phyloP scores from a whole-genome alignment of 257 asterid species.

The Osmanthus fragrans region DNA sequence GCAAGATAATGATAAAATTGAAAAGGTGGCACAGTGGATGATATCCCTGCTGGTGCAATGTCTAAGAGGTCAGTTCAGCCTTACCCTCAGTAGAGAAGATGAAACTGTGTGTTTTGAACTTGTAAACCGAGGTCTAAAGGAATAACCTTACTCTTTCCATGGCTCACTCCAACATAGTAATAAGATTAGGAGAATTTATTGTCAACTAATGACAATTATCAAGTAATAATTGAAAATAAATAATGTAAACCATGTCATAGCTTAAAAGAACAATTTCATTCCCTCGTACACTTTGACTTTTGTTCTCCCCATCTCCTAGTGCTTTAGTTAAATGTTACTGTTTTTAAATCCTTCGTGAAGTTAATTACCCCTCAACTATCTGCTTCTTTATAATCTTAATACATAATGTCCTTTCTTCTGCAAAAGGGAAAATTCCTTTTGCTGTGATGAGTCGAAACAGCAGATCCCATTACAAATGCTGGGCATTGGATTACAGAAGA shows the following conservation, averaged over 20 bases:
- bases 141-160: too few species aligned
- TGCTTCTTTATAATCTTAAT: background rate
- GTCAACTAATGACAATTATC: background rate
- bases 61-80: background rate
- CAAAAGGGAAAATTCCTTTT: background rate
- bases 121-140: background rate
- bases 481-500: background rate
- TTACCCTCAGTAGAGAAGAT: constrained; percentile 15
- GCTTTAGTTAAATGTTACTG: too few species aligned
- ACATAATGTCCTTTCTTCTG: background rate
- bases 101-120: constrained; percentile 9
- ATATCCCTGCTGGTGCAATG: background rate
- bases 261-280: too few species aligned
- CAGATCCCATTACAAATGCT: background rate
- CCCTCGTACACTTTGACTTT: too few species aligned
- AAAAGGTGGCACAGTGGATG: background rate
- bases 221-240: background rate
- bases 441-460: background rate
- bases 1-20: constrained; percentile 14
- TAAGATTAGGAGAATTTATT: background rate
- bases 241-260: too few species aligned
- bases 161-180: too few species aligned
- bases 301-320: too few species aligned
- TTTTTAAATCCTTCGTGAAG: too few species aligned
- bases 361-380: background rate